These are phyloP conservation scores for Mycena epipterygia DNA, from an alignment of 768 basidiomycete genomes.

Conservation along the genomic window DNA sequence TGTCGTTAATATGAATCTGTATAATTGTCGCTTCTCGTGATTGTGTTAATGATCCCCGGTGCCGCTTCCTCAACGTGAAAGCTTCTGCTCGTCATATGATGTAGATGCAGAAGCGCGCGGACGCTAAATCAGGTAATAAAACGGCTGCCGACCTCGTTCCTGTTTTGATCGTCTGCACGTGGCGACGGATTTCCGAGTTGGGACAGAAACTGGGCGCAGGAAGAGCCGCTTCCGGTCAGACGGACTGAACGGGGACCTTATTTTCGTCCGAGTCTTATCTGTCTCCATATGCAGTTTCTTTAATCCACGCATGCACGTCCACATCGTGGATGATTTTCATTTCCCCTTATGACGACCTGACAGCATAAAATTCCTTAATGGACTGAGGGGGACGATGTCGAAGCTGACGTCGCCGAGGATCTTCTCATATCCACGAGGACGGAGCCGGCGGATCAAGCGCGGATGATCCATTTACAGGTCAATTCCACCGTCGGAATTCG, in stretches of 20 bases:
- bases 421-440: conserved; percentile 10
- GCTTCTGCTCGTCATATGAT: not conserved
- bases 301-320: not conserved
- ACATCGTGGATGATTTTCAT: not conserved
- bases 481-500: too few relatives aligned
- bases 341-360: conserved; percentile 16
- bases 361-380: too few relatives aligned
- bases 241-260: conserved; percentile 4
- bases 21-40: too few relatives aligned
- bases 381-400: too few relatives aligned
- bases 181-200: not conserved
- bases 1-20: not conserved
- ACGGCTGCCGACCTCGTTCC: conserved; percentile 11
- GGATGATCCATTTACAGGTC: not conserved
- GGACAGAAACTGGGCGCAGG: not conserved
- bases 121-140: not conserved
- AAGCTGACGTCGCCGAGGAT: too few relatives aligned
- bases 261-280: conserved; percentile 7
- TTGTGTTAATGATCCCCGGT: conserved; percentile 8
- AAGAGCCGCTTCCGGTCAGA: not conserved
- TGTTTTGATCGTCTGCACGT: conserved; percentile 12
- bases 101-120: conserved; percentile 3
- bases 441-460: conserved; percentile 25
- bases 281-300: not conserved
- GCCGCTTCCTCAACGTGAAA: not conserved